These are phyloP conservation scores for Ophiognomonia clavigignenti-juglandacearum DNA, from an alignment of 2,329 filamentous ascomycete species.

Conservation along the genomic window DNA sequence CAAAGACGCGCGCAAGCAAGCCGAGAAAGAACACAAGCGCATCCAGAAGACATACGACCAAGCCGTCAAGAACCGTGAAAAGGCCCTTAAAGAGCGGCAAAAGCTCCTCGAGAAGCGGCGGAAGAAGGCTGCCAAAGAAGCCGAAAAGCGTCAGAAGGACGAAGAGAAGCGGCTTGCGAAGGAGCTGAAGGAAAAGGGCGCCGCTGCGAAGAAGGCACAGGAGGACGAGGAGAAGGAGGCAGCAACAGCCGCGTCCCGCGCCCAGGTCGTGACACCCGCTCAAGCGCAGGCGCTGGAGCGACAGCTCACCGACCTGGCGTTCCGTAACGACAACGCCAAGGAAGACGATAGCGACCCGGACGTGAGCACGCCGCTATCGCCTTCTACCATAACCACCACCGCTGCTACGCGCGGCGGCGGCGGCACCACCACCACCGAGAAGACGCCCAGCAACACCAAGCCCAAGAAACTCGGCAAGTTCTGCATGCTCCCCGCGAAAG, in stretches of 20 bases:
- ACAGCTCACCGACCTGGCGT: constrained; percentile 14
- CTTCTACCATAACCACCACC: neutral
- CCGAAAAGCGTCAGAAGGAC: constrained; percentile 31
- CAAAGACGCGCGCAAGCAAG: constrained; percentile 61
- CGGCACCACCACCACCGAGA: neutral
- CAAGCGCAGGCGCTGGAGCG: constrained; percentile 11
- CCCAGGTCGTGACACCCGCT: constrained; percentile 6
- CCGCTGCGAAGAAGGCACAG: constrained; percentile 11
- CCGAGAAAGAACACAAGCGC: constrained; percentile 62
- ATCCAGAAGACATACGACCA: constrained; percentile 61
- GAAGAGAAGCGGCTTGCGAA: constrained; percentile 23
- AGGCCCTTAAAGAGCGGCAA: constrained; percentile 56
- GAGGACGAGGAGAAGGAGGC: neutral
- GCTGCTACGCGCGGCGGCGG: too few relatives aligned
- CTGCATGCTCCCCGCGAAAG: constrained; percentile 62
- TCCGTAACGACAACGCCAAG: neutral
- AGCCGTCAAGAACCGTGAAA: constrained; percentile 62
- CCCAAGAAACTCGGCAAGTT: constrained; percentile 64
- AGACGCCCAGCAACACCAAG: constrained; percentile 16
- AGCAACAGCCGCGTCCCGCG: neutral
- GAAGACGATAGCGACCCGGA: constrained; percentile 1
- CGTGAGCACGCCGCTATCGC: neutral
- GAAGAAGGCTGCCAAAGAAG: constrained; percentile 38
- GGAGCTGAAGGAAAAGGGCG: constrained; percentile 14
- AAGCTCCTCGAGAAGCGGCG: constrained; percentile 54